These are phyloP conservation scores for Fusarium kyushuense DNA, from an alignment of 2,329 filamentous ascomycete genomes.

Conservation along the genomic window DNA sequence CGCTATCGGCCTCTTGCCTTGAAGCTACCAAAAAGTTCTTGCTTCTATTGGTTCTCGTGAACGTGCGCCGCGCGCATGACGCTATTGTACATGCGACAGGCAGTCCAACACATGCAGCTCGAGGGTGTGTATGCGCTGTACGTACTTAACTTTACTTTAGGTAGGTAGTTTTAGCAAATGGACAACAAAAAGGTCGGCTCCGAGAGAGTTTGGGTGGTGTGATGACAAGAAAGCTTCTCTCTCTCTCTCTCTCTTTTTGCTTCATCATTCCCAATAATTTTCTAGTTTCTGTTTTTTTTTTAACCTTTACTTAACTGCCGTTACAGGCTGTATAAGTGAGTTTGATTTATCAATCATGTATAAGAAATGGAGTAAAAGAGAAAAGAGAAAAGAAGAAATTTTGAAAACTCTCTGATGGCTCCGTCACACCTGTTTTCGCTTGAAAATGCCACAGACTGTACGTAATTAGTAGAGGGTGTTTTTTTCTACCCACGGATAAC, in stretches of 20 bases:
- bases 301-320: constrained; percentile 15
- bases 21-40: constrained; percentile 24
- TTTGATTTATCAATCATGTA: background rate
- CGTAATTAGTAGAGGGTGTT: constrained; percentile 30
- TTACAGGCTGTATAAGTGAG: background rate
- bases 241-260: background rate
- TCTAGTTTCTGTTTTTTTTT: constrained; percentile 12
- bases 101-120: constrained; percentile 21
- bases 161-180: constrained; percentile 3
- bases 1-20: constrained; percentile 39
- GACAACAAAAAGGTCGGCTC: constrained; percentile 19
- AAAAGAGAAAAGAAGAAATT: background rate
- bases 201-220: constrained; percentile 29
- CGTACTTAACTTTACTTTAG: background rate
- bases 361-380: background rate
- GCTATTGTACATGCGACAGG: constrained; percentile 43
- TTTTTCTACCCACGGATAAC: constrained; percentile 10
- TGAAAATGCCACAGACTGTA: constrained; percentile 17
- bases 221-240: constrained; percentile 18
- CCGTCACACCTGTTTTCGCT: constrained; percentile 17
- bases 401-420: constrained; percentile 10
- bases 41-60: constrained; percentile 35
- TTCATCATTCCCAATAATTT: background rate
- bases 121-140: constrained; percentile 10
- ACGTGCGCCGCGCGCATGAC: constrained; percentile 42